phyloP scores from a whole-genome alignment of 2,329 filamentous ascomycete species.

The Fusarium euwallaceae region DNA sequence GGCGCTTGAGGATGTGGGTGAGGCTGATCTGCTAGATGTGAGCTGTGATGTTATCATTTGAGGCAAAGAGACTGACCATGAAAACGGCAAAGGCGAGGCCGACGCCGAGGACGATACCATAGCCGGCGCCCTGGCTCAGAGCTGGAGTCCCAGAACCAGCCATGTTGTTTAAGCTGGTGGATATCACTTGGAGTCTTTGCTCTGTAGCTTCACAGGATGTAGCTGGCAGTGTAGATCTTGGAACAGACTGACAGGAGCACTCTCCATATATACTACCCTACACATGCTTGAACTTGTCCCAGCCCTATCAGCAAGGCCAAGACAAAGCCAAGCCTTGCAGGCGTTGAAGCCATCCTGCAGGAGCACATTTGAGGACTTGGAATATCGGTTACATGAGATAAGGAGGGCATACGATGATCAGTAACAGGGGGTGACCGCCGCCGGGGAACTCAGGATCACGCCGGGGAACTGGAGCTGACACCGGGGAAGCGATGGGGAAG shows the following conservation, averaged over 20 bases:
- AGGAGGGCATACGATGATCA: slow-evolving; percentile 8
- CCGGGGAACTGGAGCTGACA: neutral
- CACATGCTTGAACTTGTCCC: neutral
- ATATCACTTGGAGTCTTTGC: neutral
- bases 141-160: slow-evolving; percentile 40
- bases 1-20: slow-evolving; percentile 77
- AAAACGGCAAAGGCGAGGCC: slow-evolving; percentile 80
- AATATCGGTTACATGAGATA: slow-evolving; percentile 5
- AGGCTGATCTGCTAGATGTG: slow-evolving; percentile 64
- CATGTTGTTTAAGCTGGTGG: neutral
- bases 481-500: neutral
- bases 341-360: neutral
- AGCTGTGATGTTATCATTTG: neutral
- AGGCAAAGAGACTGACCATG: slow-evolving; percentile 60
- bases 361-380: neutral
- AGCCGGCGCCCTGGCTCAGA: slow-evolving; percentile 74
- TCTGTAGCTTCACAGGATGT: neutral
- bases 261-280: neutral
- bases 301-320: slow-evolving; percentile 2
- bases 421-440: slow-evolving; percentile 55
- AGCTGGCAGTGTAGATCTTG: neutral
- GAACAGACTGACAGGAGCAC: neutral
- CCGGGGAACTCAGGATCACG: slow-evolving; percentile 63
- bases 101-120: slow-evolving; percentile 81
- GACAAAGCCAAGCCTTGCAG: neutral